Percentiles rank a stretch among this genome's conserved stretches.
phyloP scores from a whole-genome alignment of 495 filamentous ascomycete species.

The Tuber indicum region DNA sequence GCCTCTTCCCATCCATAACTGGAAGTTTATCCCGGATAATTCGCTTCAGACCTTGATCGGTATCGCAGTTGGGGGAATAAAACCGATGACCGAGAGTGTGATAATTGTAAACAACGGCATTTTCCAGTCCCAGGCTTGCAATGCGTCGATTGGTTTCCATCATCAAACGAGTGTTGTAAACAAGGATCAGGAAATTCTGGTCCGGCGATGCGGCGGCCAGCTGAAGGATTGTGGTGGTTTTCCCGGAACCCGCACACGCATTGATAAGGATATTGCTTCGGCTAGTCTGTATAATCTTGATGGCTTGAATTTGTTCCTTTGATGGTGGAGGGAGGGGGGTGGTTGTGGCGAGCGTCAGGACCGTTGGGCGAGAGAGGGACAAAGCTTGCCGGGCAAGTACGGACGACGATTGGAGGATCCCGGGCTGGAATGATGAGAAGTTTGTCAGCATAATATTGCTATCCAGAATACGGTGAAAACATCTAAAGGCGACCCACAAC shows the following conservation, averaged over 20 bases:
- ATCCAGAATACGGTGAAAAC: neutral
- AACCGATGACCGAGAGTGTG: slow-evolving; percentile 12
- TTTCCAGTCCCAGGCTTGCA: slow-evolving; percentile 2
- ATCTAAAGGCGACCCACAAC: neutral
- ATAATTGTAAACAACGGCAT: slow-evolving; percentile 14
- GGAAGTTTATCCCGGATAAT: slow-evolving; percentile 6
- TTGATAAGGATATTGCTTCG: slow-evolving; percentile 10
- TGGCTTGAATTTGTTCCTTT: neutral
- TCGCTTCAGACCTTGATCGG: slow-evolving; percentile 21
- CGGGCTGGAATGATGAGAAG: neutral
- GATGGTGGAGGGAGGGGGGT: neutral
- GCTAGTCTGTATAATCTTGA: neutral
- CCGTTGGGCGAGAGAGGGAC: neutral
- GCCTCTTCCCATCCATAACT: neutral
- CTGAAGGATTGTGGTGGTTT: slow-evolving; percentile 18
- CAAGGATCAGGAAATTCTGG: slow-evolving; percentile 14
- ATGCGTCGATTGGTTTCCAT: slow-evolving; percentile 14
- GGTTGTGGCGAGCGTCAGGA: neutral
- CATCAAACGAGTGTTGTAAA: slow-evolving; percentile 20
- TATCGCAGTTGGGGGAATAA: slow-evolving; percentile 19
- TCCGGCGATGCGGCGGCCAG: slow-evolving; percentile 3
- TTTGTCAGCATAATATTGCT: neutral
- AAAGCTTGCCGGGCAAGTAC: neutral
- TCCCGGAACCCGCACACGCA: slow-evolving; percentile 24
- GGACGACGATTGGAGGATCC: neutral